Evolutionary conservation across 108 stramenopile species (phyloP).

Genomic region (Cyclotella choctawhatcheeana): DNA sequence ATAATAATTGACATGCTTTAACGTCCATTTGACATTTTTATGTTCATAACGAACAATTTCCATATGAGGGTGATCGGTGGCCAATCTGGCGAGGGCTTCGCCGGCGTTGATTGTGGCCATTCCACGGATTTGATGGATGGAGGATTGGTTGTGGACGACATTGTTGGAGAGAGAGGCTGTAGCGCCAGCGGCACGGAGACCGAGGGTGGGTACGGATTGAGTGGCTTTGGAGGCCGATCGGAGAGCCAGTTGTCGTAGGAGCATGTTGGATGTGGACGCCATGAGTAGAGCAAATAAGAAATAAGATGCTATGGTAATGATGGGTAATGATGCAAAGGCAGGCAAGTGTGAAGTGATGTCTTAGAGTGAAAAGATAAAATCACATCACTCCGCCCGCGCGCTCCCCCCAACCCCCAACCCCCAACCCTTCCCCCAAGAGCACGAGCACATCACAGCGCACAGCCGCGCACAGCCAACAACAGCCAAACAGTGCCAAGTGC

Average conservation of each 20-base stretch:
- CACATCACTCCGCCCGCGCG: too few relatives aligned
- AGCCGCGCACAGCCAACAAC: too few relatives aligned
- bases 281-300: conserved; percentile 11
- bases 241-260: conserved; percentile 44
- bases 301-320: neutral
- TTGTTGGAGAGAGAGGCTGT: conserved; percentile 20
- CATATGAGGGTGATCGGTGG: conserved; percentile 73
- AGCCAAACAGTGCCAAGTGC: too few relatives aligned
- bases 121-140: conserved; percentile 16
- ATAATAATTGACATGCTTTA: conserved; percentile 79
- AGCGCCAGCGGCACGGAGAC: conserved; percentile 20
- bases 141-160: conserved; percentile 6
- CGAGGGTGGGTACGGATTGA: conserved; percentile 26
- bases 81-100: conserved; percentile 55
- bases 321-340: neutral
- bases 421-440: too few relatives aligned
- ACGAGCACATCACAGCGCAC: too few relatives aligned
- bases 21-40: conserved; percentile 86
- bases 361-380: too few relatives aligned
- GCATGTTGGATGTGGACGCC: conserved; percentile 28
- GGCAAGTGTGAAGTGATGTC: too few relatives aligned
- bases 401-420: too few relatives aligned
- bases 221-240: conserved; percentile 35
- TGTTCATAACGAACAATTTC: conserved; percentile 88
- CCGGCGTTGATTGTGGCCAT: conserved; percentile 56